Evolutionary conservation across 768 basidiomycete species (phyloP), one percentile per base, ranked within the genome.

Genomic region (Calocera viscosa): DNA sequence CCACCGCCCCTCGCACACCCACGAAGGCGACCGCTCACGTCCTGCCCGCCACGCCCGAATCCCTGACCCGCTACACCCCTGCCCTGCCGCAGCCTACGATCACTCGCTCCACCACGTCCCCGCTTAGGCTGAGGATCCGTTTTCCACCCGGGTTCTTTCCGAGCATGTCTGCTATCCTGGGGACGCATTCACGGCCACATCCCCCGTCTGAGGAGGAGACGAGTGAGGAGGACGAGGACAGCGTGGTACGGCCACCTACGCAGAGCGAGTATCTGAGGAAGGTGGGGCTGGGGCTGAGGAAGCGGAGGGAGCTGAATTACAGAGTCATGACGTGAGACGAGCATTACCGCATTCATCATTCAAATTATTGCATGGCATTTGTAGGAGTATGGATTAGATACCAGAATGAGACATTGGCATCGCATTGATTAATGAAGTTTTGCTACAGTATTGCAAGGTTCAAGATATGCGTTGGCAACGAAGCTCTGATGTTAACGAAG

Each of bases 261-360:
- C 53, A 30, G 53, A 60, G 53, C 30, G 53, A 60, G 30, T 60
- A 60, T 60, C 2, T 60, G 53, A 26, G 53, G 26, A 60, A 60
- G 5, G 53, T 60, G 11, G 53, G 53, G 19, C 30, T 60, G 53
- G 53, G 53, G 19, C 19, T 60, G 53, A 60, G 53, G 53, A 60
- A 60, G 30, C 11, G 26, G 53, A 60, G 10, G 19, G 53, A 60
- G 53, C 24, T 60, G 8, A 60, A 30, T 32, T 60, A 60, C 22
- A 26, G 53, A 22, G 53, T 5, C 24, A 47, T 47, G 43, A 47
- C 43, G 24, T 47, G 43, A 47, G 5, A 7, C 43, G 43, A 10
- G 19, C 19, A 19, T 47, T 47, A 47, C 43, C 24, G 43, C 43
- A 47, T 47, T 47, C n/a, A n/a, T n/a, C n/a, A n/a, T n/a, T n/a